Conservation (phyloP, 2,329 filamentous ascomycete genomes). For the Penicillium sp. region DNA sequence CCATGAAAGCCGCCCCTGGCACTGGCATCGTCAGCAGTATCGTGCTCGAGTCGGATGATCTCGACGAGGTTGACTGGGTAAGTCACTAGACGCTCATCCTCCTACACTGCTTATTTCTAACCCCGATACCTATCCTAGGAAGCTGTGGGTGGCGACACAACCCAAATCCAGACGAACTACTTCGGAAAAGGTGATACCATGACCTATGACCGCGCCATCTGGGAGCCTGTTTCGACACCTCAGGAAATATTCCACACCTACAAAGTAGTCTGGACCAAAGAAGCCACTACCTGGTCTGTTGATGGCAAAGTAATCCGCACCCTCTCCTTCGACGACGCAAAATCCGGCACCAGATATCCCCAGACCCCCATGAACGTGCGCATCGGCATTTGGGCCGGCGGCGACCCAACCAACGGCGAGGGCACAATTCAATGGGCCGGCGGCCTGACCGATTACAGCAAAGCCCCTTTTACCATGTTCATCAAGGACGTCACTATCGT, state of each 20-base stretch:
- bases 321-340: neutral
- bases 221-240: neutral
- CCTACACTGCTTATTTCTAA: neutral
- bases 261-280: neutral
- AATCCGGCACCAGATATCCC: neutral
- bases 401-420: neutral
- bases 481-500: neutral
- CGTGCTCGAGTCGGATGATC: constrained; percentile 82
- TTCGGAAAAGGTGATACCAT: neutral
- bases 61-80: constrained; percentile 53
- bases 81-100: neutral
- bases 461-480: neutral
- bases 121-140: neutral
- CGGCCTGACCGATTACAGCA: neutral
- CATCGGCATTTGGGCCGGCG: neutral
- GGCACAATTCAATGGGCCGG: neutral
- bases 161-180: neutral
- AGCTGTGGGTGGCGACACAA: neutral
- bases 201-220: neutral
- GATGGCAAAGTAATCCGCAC: neutral
- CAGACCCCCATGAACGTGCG: neutral
- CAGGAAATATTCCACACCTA: neutral
- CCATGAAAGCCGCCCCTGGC: constrained; percentile 83
- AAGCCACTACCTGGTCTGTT: neutral
- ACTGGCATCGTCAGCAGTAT: constrained; percentile 88